Base-by-base conservation (phyloP, 1,139 yeast genomes). In the Eremothecium gossypii region DNA sequence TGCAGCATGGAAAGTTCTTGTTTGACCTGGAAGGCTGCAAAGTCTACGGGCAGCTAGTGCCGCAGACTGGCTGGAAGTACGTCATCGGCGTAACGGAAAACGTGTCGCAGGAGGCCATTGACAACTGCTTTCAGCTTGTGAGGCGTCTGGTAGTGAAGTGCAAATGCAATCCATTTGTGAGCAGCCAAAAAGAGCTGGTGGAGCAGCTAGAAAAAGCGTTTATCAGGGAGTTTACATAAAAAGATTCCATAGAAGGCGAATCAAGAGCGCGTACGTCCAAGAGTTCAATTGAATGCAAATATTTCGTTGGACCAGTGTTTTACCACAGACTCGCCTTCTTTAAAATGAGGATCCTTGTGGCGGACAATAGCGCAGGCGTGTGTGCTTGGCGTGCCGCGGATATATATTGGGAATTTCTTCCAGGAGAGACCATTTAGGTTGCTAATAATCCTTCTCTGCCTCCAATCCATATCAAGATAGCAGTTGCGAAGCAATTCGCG, bases 361-460 rank as follows among this genome's bases (percentile, higher is more conserved):
- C 94, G 70, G 32, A 79, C 83, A 45, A 85, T 82, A 1, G 85
- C 80, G 2, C 91, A 94, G 2, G 95, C 86, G 55, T 85, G 95
- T 0, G 93, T 73, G 39, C 78, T 74, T 41, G 70, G 70, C 3
- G 91, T 79, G 29, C 72, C 66, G 36, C 81, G 70, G 41, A 85
- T 80, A 46, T 82, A 70, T 27, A 84, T 71, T 0, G 93, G 93
- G 55, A 59, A 81, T 58, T 83, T 85, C 29, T 66, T 61, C 95
- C 95, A 85, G 2, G 63, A 54, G 9, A 84, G 60, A 1, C 61
- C 50, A 59, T 84, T 83, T 56, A 85, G 68, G 46, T 71, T 70
- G 23, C 64, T 64, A 33, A 83, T 71, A 41, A 83, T 80, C 27
- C 60, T 66, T 36, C 62, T 51, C 57, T 85, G 93, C 14, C 30